phyloP scores from a whole-genome alignment of 768 basidiomycete species.

The Russula virescens region DNA sequence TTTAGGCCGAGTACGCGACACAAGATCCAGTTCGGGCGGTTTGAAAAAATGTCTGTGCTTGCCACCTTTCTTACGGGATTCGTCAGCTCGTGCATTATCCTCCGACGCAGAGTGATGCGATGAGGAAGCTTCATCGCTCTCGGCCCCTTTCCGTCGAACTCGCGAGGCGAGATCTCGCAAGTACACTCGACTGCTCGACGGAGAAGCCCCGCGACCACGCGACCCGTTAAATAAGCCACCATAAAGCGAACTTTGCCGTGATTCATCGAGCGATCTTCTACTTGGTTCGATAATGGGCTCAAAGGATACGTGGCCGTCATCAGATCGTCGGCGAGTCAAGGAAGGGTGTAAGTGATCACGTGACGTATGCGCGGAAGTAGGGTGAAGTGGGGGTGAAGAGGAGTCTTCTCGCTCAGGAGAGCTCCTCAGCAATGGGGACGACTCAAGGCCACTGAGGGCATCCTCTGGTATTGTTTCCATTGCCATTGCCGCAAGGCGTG shows the following conservation, averaged over 20 bases:
- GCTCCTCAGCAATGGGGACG: constrained; percentile 13
- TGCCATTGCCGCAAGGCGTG: constrained; percentile 33
- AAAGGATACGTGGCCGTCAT: constrained; percentile 51
- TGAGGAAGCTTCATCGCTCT: constrained; percentile 45
- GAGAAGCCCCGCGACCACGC: constrained; percentile 36
- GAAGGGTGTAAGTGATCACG: constrained; percentile 18
- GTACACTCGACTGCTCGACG: constrained; percentile 40
- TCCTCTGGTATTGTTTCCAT: constrained; percentile 47
- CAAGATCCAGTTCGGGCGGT: constrained; percentile 16
- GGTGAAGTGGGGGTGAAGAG: constrained; percentile 20
- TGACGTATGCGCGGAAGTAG: constrained; percentile 17
- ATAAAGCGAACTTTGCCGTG: constrained; percentile 31
- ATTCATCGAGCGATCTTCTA: constrained; percentile 41
- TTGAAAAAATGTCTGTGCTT: constrained; percentile 17
- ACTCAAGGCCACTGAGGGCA: constrained; percentile 17
- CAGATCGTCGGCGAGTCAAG: constrained; percentile 31
- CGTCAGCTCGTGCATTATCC: constrained; percentile 15
- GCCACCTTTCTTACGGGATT: constrained; percentile 8
- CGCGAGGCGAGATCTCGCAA: constrained; percentile 35
- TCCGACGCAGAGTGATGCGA: constrained; percentile 30
- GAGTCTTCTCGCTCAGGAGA: constrained; percentile 11
- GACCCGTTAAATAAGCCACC: constrained; percentile 37
- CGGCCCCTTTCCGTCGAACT: constrained; percentile 30
- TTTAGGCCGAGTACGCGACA: constrained; percentile 6
- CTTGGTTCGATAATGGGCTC: constrained; percentile 48